Conservation (phyloP, 192 early-diverging fungal species). For the Podila clonocystis region DNA sequence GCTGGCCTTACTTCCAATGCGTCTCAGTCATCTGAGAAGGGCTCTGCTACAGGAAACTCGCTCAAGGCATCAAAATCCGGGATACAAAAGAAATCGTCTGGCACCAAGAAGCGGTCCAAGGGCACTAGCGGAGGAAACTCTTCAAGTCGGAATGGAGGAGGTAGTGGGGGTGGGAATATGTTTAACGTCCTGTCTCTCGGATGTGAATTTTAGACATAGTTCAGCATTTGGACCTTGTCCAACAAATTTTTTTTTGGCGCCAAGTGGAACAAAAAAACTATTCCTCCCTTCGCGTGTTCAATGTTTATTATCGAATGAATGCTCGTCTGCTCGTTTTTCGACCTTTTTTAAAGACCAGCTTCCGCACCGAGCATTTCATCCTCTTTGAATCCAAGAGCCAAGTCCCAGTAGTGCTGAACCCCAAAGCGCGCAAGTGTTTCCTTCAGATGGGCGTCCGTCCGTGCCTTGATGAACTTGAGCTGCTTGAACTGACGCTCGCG, state of each 20-base stretch:
- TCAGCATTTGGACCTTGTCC: too few species aligned
- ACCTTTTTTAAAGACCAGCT: slow-evolving; percentile 6
- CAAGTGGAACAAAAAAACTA: too few species aligned
- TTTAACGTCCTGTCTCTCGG: slow-evolving; percentile 51
- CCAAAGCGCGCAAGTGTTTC: slow-evolving; percentile 76
- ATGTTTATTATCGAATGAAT: too few species aligned
- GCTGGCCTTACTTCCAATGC: not conserved
- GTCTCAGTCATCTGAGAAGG: not conserved
- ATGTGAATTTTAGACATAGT: slow-evolving; percentile 35
- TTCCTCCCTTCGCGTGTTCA: too few species aligned
- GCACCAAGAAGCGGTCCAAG: slow-evolving; percentile 25
- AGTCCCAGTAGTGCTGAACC: slow-evolving; percentile 91
- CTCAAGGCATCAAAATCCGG: slow-evolving; percentile 20
- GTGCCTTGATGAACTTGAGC: slow-evolving; percentile 76
- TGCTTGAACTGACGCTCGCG: slow-evolving; percentile 79
- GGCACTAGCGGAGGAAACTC: not conserved
- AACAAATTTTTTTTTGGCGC: too few species aligned
- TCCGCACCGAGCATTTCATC: slow-evolving; percentile 53
- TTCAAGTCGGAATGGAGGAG: not conserved
- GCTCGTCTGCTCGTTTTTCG: too few species aligned
- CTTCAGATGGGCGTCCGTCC: slow-evolving; percentile 78
- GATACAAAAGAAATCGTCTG: slow-evolving; percentile 39
- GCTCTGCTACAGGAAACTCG: not conserved
- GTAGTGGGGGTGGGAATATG: slow-evolving; percentile 36
- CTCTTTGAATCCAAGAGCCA: slow-evolving; percentile 65